Evolutionary conservation across 371 early-diverging fungal genomes (phyloP).

Genomic region (Mucor indicus): DNA sequence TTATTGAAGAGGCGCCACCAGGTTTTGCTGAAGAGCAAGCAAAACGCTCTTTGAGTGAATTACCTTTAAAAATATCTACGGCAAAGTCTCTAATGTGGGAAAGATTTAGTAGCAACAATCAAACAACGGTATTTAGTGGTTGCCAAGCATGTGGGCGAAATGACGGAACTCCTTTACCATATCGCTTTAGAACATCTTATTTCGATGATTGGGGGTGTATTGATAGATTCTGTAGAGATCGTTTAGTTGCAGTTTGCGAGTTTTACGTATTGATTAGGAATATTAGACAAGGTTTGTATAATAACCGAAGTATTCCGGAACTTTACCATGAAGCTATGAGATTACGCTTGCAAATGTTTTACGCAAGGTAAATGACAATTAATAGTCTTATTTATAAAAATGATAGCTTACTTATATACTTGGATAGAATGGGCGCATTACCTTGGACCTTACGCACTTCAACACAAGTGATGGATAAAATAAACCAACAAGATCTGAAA

Average conservation of each 20-base stretch:
- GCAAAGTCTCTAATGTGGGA: constrained; percentile 68
- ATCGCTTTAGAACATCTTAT: constrained; percentile 78
- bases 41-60: constrained; percentile 36
- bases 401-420: too few species aligned
- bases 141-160: constrained; percentile 87
- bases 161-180: constrained; percentile 60
- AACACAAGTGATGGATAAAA: neutral
- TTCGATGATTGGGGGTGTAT: constrained; percentile 86
- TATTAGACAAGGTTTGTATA: constrained; percentile 81
- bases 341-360: constrained; percentile 88
- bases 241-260: constrained; percentile 88
- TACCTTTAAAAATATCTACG: constrained; percentile 56
- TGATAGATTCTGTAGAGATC: constrained; percentile 86
- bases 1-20: constrained; percentile 66
- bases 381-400: neutral
- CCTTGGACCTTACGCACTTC: constrained; percentile 40
- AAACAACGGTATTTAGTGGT: constrained; percentile 58
- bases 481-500: constrained; percentile 9
- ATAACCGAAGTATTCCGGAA: constrained; percentile 69
- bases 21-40: constrained; percentile 75
- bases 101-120: constrained; percentile 51
- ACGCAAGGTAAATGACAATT: constrained; percentile 49
- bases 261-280: constrained; percentile 91
- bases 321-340: constrained; percentile 80
- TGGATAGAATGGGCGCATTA: constrained; percentile 45